phyloP scores from a whole-genome alignment of 2,329 filamentous ascomycete genomes.

The Orbilia javanica region DNA sequence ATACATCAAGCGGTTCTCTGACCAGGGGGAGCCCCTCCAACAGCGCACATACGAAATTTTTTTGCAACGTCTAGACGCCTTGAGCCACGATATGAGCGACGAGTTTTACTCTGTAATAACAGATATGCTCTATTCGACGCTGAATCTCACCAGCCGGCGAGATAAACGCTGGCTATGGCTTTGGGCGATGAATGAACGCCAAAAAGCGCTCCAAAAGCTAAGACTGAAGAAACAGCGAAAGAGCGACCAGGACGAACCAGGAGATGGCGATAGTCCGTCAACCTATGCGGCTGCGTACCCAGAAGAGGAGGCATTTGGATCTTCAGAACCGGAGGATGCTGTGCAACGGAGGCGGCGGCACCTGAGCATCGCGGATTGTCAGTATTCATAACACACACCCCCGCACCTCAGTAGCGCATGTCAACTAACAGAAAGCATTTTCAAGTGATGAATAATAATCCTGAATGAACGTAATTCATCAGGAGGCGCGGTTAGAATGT shows the following conservation, averaged over 20 bases:
- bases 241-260: background rate
- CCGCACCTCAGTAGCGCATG: no score
- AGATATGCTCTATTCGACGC: conserved; percentile 10
- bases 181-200: conserved; percentile 18
- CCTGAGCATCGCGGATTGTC: conserved; percentile 8
- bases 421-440: background rate
- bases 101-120: conserved; percentile 19
- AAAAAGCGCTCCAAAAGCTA: conserved; percentile 16
- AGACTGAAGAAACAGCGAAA: background rate
- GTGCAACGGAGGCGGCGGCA: conserved; percentile 10
- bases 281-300: background rate
- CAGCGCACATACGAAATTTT: conserved; percentile 21
- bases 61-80: background rate
- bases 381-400: background rate
- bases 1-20: conserved; percentile 21
- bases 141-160: conserved; percentile 6
- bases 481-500: background rate
- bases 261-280: conserved; percentile 7
- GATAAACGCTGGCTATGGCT: conserved; percentile 24
- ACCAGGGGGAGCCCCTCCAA: conserved; percentile 14
- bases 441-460: conserved; percentile 8
- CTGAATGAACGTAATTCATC: background rate
- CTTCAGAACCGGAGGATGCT: conserved; percentile 1
- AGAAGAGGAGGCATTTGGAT: background rate
- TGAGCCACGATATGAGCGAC: conserved; percentile 12